Base-by-base conservation (phyloP, 257 asterid genomes). In the Solanum appendiculatum region DNA sequence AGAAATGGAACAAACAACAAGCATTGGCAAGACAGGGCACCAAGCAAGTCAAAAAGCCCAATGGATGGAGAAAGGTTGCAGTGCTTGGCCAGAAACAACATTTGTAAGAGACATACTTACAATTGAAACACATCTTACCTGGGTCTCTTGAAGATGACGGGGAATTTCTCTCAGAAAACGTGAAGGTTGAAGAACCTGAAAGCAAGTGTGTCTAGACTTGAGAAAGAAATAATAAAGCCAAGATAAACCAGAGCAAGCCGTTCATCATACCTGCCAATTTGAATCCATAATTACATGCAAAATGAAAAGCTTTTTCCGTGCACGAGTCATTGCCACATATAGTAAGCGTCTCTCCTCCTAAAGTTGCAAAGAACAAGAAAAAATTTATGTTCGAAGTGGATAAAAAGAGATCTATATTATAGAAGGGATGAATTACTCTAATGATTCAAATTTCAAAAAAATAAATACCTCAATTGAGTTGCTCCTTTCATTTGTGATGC, bases 311-410 rank as follows among this genome's bases (percentile, higher is more conserved):
- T 94, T 97, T 88, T 93, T 92, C 46, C 95, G 93, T 7, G 99
- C 99, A 63, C 98, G 98, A 44, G 99, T 97, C 98, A 97, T 97
- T 25, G 98, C 98, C 72, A 95, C 98, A 90, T 94, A 97, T 15
- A 97, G 87, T 91, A 95, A 90, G 80, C 99, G 98, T 88, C 99
- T 92, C 92, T 97, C 99, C 91, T 97, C 98, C 98, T 97, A 88
- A 87, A 36, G 91, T 82, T 73, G 88, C 87, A 80, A 85, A 87
- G 64, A 78, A 44, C 69, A 88, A 88, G 86, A 37, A 88, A 56
- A 68, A 14, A 78, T 63, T 18, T 60, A 51, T 69, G 12, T 77
- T 48, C 21, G 64, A 85, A 87, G 48, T 88, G 90, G 37, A 66
- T 88, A 88, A 86, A 37, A 89, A 42, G 27, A 46, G 85, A 44